Base-by-base conservation (phyloP, 1,284 basidiomycete species). In the Rhizoctonia solani region DNA sequence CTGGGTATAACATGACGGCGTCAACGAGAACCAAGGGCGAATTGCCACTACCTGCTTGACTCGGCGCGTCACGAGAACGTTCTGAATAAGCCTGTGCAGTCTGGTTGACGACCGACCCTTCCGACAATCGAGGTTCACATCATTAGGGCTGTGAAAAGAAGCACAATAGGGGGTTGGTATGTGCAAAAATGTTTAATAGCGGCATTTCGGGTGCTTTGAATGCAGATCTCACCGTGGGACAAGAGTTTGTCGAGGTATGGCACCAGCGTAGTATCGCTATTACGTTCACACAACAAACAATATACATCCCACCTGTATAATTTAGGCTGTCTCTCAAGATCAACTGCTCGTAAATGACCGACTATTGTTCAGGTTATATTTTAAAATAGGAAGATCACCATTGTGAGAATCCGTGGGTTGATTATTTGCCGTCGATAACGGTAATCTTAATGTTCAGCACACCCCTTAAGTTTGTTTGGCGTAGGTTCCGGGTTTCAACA, bases 31-130 rank as follows among this genome's bases (percentile, higher is more conserved):
- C 58, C 58, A 61, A 49, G 46, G 42, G 25, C n/a, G n/a, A n/a
- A n/a, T n/a, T n/a, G n/a, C n/a, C n/a, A n/a, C n/a, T n/a, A 3
- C 4, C 19, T 11, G 29, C 46, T 19, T 34, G 13, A 13, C 44
- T 39, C 32, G 58, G 58, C 29, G 27, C 46, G 46, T 50, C 44
- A 61, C 46, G 58, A 61, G 58, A 50, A 39, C 46, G 32, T 6
- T 61, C 27, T 61, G 58, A 34, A 25, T 39, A 34, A 37, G n/a
- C 44, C 55, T 47, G 58, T 61, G 46, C 56, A 29, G n/a, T n/a
- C n/a, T n/a, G n/a, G 21, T 9, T 59, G 37, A 23, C 34, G 25
- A 55, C 54, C 19, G 23, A 4, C n/a, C n/a, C 42, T 19, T 49
- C 9, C 21, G 11, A 39, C 37, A 39, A 47, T 61, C 32, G 32